Evolutionary conservation across 495 filamentous ascomycete species (phyloP).

Genomic region (Staphylotrichum tortipilum): DNA sequence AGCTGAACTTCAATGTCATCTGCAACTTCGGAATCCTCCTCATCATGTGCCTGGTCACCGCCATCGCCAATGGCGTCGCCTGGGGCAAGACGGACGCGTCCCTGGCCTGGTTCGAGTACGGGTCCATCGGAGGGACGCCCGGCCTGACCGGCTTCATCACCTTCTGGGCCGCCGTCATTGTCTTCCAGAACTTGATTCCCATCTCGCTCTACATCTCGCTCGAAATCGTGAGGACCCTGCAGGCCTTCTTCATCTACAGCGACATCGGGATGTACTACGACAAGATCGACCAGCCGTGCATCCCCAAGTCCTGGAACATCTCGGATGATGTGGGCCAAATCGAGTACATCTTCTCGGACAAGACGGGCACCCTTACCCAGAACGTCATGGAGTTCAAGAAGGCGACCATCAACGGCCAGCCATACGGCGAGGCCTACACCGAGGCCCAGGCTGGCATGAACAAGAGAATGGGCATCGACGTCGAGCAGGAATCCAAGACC

Average conservation of each 20-base stretch:
- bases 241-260: conserved; percentile 97
- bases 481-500: conserved; percentile 65
- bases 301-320: conserved; percentile 98
- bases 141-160: conserved; percentile 84
- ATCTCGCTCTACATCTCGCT: conserved; percentile 97
- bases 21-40: conserved; percentile 93
- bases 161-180: conserved; percentile 87
- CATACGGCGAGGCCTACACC: conserved; percentile 96
- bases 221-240: conserved; percentile 86
- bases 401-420: conserved; percentile 81
- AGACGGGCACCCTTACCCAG: conserved; percentile 95
- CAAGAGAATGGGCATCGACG: conserved; percentile 76
- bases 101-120: conserved; percentile 76
- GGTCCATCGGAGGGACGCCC: conserved; percentile 68
- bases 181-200: conserved; percentile 97
- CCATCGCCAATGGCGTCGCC: conserved; percentile 71
- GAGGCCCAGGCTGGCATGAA: conserved; percentile 95
- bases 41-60: conserved; percentile 80
- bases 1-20: conserved; percentile 95
- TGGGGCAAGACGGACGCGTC: conserved; percentile 71
- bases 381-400: conserved; percentile 99
- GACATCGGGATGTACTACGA: conserved; percentile 96
- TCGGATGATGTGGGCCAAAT: conserved; percentile 98
- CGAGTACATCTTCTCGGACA: conserved; percentile 99
- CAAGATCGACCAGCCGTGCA: conserved; percentile 82